These are phyloP conservation scores for Mycothermus thermophilus DNA, from an alignment of 495 filamentous ascomycete genomes.

Conservation along the genomic window DNA sequence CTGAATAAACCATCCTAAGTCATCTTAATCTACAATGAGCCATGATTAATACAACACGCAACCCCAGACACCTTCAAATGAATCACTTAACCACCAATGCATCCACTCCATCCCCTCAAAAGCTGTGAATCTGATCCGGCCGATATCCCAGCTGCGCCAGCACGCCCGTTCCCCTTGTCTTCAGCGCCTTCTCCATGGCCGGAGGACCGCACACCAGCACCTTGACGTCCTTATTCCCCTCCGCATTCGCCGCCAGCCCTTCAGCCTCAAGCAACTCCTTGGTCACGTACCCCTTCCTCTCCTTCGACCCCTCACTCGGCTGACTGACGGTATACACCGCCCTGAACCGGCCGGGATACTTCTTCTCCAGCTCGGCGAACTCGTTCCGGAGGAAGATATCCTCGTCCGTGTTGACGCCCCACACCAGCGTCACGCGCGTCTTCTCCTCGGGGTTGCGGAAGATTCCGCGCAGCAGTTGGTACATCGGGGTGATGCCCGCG, in stretches of 20 bases:
- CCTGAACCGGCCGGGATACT: conserved; percentile 44
- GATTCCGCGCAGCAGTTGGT: conserved; percentile 46
- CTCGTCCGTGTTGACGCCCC: conserved; percentile 49
- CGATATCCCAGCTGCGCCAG: conserved; percentile 38
- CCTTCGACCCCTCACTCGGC: conserved; percentile 25
- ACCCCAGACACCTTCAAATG: no score
- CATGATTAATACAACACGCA: no score
- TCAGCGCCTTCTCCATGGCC: conserved; percentile 45
- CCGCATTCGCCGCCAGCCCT: conserved; percentile 21
- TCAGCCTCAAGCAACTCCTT: conserved; percentile 41
- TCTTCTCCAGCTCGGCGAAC: conserved; percentile 37
- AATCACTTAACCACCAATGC: no score
- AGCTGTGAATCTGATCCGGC: conserved; percentile 41
- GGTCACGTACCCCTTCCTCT: conserved; percentile 42
- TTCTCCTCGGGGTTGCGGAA: conserved; percentile 46
- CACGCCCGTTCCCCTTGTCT: conserved; percentile 30
- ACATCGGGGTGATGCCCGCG: conserved; percentile 51
- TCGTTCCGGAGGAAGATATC: conserved; percentile 46
- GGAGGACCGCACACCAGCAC: conserved; percentile 56
- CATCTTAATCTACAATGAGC: no score
- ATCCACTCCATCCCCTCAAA: no score
- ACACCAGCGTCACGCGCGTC: conserved; percentile 49
- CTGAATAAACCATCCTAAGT: no score
- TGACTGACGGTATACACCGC: conserved; percentile 45
- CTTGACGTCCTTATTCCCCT: conserved; percentile 31